These are phyloP conservation scores for sorghum (Sorghum bicolor) DNA, from an alignment of 176 grass and related monocot species.

Conservation along the genomic window Sorghum_bicolor_NCBIv3 NC_012879.2:59894501-59895000, in stretches of 20 bases:
- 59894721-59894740: no score
- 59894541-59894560: constrained; percentile 37
- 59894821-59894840: constrained; percentile 79
- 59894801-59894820: constrained; percentile 55
- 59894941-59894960: not conserved
- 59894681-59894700: no score
- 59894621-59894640: no score
- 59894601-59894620: not conserved
- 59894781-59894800: constrained; percentile 58
- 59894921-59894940: not conserved
- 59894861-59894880: constrained; percentile 79
- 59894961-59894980: not conserved
- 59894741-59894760: no score
- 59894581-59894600: not conserved
- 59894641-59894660: no score
- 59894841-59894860: constrained; percentile 69
- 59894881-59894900: constrained; percentile 69
- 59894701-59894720: no score
- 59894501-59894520: constrained; percentile 82
- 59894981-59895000: not conserved
- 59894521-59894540: constrained; percentile 63
- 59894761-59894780: constrained; percentile 47
- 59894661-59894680: no score
- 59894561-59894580: not conserved
- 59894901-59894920: constrained; percentile 84